Conservation (phyloP, 2,329 filamentous ascomycete genomes). For the Claviceps sorghi region DNA sequence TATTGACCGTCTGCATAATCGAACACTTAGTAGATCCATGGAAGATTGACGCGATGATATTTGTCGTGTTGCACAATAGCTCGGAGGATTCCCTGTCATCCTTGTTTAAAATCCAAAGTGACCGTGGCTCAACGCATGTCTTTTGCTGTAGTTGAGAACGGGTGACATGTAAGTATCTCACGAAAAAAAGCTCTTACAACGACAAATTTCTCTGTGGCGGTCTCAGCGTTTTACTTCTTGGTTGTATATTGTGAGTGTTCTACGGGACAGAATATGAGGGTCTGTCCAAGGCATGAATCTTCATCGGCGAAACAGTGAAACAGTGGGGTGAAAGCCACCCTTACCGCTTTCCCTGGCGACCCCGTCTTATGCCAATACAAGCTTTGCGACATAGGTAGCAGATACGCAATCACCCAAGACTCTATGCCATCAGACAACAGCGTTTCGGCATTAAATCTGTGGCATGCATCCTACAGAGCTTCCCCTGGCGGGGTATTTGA, state of each 20-base stretch:
- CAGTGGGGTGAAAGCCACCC: not conserved
- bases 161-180: not conserved
- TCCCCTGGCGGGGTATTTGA: not conserved
- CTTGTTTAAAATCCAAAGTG: no score
- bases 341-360: not conserved
- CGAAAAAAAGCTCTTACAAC: not conserved
- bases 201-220: not conserved
- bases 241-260: conserved; percentile 1
- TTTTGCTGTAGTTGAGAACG: no score
- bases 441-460: not conserved
- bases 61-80: no score
- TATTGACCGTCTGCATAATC: no score
- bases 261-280: not conserved
- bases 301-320: not conserved
- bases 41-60: no score
- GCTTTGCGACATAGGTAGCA: not conserved
- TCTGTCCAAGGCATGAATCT: not conserved
- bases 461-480: conserved; percentile 1
- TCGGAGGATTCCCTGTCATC: no score
- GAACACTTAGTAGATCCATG: no score
- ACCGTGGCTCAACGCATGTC: no score
- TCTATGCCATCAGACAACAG: not conserved
- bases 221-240: not conserved
- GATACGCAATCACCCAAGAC: not conserved
- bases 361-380: not conserved